Conservation (phyloP, 345 rosid species). For the Ceriops tagal region DNA sequence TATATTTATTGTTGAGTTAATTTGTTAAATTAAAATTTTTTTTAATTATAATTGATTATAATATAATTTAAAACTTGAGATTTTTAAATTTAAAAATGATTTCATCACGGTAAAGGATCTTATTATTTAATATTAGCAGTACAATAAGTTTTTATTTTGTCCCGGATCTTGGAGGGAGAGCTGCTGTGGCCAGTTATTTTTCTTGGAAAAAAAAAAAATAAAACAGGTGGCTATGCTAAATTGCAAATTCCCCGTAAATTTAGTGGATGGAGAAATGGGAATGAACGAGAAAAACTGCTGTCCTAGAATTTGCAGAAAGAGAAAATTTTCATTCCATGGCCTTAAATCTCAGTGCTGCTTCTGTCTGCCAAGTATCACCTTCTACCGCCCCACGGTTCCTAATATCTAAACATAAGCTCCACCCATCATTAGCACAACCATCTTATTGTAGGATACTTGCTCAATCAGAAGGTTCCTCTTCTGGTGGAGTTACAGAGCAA, state of each 20-base stretch:
- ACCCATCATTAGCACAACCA: constrained; percentile 18
- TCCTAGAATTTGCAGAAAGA: not conserved
- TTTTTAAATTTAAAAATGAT: too few relatives aligned
- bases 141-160: too few relatives aligned
- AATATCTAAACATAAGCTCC: constrained; percentile 24
- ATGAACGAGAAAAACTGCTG: not conserved
- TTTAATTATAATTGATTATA: too few relatives aligned
- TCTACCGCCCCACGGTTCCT: constrained; percentile 15
- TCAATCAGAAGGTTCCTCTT: constrained; percentile 36
- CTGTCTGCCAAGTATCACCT: constrained; percentile 25
- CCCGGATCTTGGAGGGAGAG: too few relatives aligned
- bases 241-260: too few relatives aligned
- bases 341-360: constrained; percentile 26
- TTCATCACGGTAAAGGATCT: too few relatives aligned
- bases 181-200: too few relatives aligned
- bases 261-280: not conserved
- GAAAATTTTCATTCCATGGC: constrained; percentile 29
- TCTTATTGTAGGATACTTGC: constrained; percentile 32
- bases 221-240: constrained; percentile 7
- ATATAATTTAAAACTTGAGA: too few relatives aligned
- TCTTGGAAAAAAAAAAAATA: not conserved
- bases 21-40: too few relatives aligned
- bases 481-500: constrained; percentile 40
- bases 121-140: too few relatives aligned
- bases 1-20: too few relatives aligned